Conservation (phyloP, 345 rosid species). For the Streptanthus diversifolius region DNA sequence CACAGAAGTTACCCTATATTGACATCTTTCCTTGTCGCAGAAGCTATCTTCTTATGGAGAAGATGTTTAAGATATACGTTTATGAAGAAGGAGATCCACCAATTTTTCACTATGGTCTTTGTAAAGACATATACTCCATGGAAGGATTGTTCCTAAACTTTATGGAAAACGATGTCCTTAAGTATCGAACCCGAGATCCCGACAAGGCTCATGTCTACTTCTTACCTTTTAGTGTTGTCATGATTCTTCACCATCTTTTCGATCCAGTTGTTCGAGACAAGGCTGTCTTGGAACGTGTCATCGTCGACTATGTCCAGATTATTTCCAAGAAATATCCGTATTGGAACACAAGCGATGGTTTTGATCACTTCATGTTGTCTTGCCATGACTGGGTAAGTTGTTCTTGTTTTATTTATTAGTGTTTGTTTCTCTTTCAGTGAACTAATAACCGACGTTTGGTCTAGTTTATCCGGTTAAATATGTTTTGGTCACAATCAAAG, state of each 20-base stretch:
- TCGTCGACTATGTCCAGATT: constrained; percentile 47
- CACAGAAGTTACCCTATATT: background rate
- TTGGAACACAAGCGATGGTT: constrained; percentile 76
- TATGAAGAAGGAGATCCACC: constrained; percentile 75
- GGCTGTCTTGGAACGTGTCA: constrained; percentile 41
- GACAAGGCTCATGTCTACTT: constrained; percentile 58
- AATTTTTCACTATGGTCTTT: constrained; percentile 53
- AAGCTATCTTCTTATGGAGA: constrained; percentile 63
- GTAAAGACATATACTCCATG: constrained; percentile 61
- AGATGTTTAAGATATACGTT: constrained; percentile 51
- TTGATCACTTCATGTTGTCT: constrained; percentile 79
- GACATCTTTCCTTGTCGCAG: constrained; percentile 25
- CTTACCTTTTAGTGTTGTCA: constrained; percentile 69
- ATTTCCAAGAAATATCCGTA: constrained; percentile 51
- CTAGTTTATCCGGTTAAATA: background rate
- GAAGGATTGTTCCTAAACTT: constrained; percentile 57
- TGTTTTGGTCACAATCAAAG: background rate
- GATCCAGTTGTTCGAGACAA: constrained; percentile 39
- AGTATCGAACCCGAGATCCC: constrained; percentile 44
- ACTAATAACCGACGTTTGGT: background rate
- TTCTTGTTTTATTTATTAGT: background rate
- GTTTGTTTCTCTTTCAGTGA: background rate
- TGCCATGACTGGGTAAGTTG: constrained; percentile 76
- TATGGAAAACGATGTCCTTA: constrained; percentile 44
- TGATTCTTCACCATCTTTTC: constrained; percentile 54